Evolutionary conservation across 2,329 filamentous ascomycete genomes (phyloP).

Genomic region (Coniochaeta pulveracea): DNA sequence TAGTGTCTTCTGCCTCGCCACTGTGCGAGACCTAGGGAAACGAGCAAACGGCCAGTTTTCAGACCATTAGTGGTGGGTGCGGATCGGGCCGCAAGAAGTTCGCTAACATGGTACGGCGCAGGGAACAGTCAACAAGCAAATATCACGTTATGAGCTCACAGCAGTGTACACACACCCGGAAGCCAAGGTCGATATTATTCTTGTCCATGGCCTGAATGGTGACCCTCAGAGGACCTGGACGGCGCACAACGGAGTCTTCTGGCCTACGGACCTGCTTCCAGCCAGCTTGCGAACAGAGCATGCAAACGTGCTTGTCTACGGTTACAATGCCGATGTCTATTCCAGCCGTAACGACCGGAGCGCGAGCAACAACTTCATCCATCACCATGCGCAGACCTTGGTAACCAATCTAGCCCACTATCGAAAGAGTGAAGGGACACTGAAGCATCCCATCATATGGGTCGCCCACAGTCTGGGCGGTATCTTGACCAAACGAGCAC

Average conservation of each 20-base stretch:
- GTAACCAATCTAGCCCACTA: slow-evolving; percentile 51
- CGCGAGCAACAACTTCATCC: slow-evolving; percentile 55
- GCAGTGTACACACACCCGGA: slow-evolving; percentile 47
- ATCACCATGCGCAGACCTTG: slow-evolving; percentile 61
- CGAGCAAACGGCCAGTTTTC: too few relatives aligned
- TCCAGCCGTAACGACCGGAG: slow-evolving; percentile 34
- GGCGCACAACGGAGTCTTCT: slow-evolving; percentile 46
- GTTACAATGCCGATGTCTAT: slow-evolving; percentile 60
- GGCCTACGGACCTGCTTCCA: slow-evolving; percentile 59
- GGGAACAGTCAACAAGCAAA: slow-evolving; percentile 36
- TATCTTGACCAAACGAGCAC: slow-evolving; percentile 57
- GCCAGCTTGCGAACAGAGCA: slow-evolving; percentile 40
- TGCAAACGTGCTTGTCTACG: slow-evolving; percentile 59
- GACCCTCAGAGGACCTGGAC: slow-evolving; percentile 54
- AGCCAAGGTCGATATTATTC: slow-evolving; percentile 52
- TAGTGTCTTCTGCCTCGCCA: too few relatives aligned
- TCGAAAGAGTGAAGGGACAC: slow-evolving; percentile 44
- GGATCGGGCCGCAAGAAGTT: slow-evolving; percentile 3
- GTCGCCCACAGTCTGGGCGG: slow-evolving; percentile 66
- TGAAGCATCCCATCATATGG: slow-evolving; percentile 60
- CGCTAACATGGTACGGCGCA: slow-evolving; percentile 14
- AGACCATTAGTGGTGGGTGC: too few relatives aligned
- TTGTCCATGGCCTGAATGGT: slow-evolving; percentile 62
- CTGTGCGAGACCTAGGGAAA: too few relatives aligned
- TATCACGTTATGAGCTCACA: slow-evolving; percentile 45